Evolutionary conservation across 768 basidiomycete genomes (phyloP).

Genomic region (Sarcodon aspratus): DNA sequence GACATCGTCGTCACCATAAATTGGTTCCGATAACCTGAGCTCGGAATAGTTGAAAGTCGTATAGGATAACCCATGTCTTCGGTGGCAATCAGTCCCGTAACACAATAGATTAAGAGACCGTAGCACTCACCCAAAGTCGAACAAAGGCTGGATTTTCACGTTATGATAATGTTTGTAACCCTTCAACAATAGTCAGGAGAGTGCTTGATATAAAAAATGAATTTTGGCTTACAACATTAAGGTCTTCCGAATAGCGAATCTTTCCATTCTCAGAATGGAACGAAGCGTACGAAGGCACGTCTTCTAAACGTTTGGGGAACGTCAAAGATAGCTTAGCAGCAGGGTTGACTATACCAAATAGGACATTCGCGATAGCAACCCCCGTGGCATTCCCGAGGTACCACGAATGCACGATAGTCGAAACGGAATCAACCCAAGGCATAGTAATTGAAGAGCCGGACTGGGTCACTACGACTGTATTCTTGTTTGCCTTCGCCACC

Average conservation of each 20-base stretch:
- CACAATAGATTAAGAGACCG: background rate
- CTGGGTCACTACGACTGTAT: constrained; percentile 29
- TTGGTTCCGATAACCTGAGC: constrained; percentile 36
- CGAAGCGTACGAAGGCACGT: constrained; percentile 57
- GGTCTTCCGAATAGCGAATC: constrained; percentile 54
- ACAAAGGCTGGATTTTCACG: constrained; percentile 48
- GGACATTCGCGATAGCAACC: constrained; percentile 70
- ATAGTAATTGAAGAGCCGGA: constrained; percentile 63
- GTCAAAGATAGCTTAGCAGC: constrained; percentile 67
- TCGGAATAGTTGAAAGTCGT: constrained; percentile 51
- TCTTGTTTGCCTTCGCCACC: constrained; percentile 54
- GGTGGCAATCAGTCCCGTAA: constrained; percentile 12
- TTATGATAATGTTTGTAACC: constrained; percentile 73
- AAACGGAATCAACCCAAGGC: constrained; percentile 64
- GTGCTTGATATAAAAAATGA: too few species aligned
- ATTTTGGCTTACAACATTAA: constrained; percentile 45
- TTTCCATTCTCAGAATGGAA: constrained; percentile 63
- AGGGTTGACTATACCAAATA: constrained; percentile 72
- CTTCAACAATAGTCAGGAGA: constrained; percentile 10
- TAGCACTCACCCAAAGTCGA: constrained; percentile 57
- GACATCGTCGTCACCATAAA: constrained; percentile 29
- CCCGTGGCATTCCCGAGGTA: constrained; percentile 80
- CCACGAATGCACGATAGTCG: constrained; percentile 70
- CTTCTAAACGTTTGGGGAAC: constrained; percentile 65
- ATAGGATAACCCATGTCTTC: constrained; percentile 50